These are phyloP conservation scores for Ligustrum vulgare DNA, from an alignment of 257 asterid genomes.

Conservation along the genomic window DNA sequence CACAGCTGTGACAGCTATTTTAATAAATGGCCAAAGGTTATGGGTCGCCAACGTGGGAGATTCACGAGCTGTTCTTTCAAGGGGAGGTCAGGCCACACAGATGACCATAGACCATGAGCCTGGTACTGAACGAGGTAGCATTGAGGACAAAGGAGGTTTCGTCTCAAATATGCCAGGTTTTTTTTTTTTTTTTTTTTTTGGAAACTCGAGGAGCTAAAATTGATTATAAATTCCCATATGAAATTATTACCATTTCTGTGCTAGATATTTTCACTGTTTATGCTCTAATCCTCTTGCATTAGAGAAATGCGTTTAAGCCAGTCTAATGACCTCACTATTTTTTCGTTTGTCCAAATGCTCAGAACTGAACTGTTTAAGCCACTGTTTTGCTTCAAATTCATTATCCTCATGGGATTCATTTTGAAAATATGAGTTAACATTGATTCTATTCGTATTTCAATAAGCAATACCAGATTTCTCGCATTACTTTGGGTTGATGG, in stretches of 20 bases:
- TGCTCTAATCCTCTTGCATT: not conserved
- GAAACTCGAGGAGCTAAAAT: not conserved
- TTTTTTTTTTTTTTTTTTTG: slow-evolving; percentile 9
- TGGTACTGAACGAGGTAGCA: slow-evolving; percentile 73
- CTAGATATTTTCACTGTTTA: not conserved
- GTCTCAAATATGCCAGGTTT: slow-evolving; percentile 98
- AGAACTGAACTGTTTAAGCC: not conserved
- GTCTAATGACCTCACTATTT: not conserved
- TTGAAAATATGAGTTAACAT: not conserved
- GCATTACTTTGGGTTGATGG: not conserved
- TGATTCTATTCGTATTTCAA: not conserved
- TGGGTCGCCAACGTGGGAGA: slow-evolving; percentile 98
- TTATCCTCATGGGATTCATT: not conserved
- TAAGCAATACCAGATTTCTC: not conserved
- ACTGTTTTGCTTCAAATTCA: not conserved
- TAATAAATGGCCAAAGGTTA: slow-evolving; percentile 50
- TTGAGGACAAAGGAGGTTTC: slow-evolving; percentile 87
- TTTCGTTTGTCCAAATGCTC: not conserved
- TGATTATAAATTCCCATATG: not conserved
- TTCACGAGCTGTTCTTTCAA: slow-evolving; percentile 86
- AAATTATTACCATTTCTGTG: not conserved
- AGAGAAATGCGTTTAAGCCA: not conserved
- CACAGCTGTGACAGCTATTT: slow-evolving; percentile 90
- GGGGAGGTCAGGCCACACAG: slow-evolving; percentile 80
- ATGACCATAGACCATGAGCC: slow-evolving; percentile 90